phyloP scores from a whole-genome alignment of 441 rosid genomes.

The Adansonia rubrostipa region DNA sequence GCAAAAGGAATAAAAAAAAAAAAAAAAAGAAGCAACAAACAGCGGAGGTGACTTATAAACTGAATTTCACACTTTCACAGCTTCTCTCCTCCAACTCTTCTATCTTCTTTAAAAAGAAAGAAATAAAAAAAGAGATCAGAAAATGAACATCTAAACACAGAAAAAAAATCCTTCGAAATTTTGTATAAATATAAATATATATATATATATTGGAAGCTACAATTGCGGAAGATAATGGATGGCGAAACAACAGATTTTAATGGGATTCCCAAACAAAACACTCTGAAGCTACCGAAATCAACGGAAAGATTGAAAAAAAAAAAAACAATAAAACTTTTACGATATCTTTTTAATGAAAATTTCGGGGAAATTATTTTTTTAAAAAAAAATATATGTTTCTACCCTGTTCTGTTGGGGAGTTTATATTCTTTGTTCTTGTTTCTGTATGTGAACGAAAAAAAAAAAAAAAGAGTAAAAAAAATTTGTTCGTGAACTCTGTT shows the following conservation, averaged over 20 bases:
- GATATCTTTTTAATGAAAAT: neutral
- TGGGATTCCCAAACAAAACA: neutral
- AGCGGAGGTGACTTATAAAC: neutral
- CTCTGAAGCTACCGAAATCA: slow-evolving; percentile 26
- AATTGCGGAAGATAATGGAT: slow-evolving; percentile 21
- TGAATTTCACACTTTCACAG: neutral
- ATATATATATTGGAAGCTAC: neutral
- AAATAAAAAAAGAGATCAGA: neutral
- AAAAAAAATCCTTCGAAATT: neutral
- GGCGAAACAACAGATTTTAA: neutral
- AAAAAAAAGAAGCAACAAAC: neutral
- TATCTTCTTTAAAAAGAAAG: neutral
- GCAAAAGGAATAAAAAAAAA: too few species aligned
- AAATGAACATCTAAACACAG: neutral
- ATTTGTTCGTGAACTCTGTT: neutral
- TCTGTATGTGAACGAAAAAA: neutral
- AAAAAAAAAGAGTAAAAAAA: neutral
- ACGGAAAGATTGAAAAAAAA: slow-evolving; percentile 12
- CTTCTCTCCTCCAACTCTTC: neutral
- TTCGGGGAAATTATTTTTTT: neutral
- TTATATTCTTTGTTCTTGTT: slow-evolving; percentile 17
- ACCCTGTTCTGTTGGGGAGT: neutral
- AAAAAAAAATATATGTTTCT: neutral
- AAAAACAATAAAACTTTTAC: neutral
- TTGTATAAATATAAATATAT: neutral